Base-by-base conservation (phyloP, 495 filamentous ascomycete genomes). In the Podospora pseudopauciseta region DNA sequence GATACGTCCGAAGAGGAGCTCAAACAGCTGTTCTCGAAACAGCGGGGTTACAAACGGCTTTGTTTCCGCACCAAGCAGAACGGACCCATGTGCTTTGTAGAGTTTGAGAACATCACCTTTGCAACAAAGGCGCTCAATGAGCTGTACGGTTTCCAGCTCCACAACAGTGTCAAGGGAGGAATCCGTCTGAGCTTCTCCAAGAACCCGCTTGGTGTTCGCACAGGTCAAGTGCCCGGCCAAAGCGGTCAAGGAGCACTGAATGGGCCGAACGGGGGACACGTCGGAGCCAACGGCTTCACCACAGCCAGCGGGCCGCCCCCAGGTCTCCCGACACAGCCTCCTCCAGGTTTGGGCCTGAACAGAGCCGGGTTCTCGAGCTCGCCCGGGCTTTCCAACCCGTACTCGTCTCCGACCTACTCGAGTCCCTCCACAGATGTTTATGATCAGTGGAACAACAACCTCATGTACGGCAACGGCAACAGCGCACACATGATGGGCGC, bases 131-230 rank as follows among this genome's bases (percentile, higher is more conserved):
- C 94, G 0, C 84, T 98, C 9, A 91, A 94, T 71, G 93, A 97
- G 66, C 84, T 98, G 19, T 98, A 98, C 71, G 95, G 95, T 0
- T 88, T 91, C 65, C 88, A 87, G 26, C 85, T 99, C 56, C 92
- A 92, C 74, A 98, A 97, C 78, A 95, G 92, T 77, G 87, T 93
- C 75, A 98, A 97, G 75, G 96, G 95, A 55, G 95, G 95, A 55
- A 97, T 99, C 73, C 90, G 96, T n/a, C 86, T 99, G 53, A 96
- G 92, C 76, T 99, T 98, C 81, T 97, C 94, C 13, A 98, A 98
- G 81, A 99, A 98, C 73, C 95, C 95, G 2, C 85, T 99, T 9
- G 95, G 96, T 28, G 96, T 98, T 26, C 92, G 95, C 32, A 90
- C 89, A 1, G 89, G 89, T 23, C 92, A 93, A 68, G 82, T 86